A percentile compares a stretch with the other conserved stretches of the same genome.
phyloP scores from a whole-genome alignment of 2,329 filamentous ascomycete genomes.

The Aureobasidium uvarum region DNA sequence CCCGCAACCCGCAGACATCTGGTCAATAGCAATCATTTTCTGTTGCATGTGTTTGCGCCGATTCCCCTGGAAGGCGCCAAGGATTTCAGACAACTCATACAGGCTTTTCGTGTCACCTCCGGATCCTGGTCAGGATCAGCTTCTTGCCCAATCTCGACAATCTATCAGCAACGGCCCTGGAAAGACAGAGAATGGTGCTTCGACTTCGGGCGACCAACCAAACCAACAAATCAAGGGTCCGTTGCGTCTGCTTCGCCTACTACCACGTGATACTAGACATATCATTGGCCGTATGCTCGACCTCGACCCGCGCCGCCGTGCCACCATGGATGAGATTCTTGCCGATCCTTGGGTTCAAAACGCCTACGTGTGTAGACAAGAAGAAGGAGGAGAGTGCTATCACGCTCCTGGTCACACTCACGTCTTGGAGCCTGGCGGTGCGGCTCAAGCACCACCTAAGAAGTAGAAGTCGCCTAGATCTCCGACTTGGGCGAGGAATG shows the following conservation, averaged over 20 bases:
- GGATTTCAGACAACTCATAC: slow-evolving; percentile 89
- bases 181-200: slow-evolving; percentile 28
- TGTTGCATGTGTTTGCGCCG: slow-evolving; percentile 96
- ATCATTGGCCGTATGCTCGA: slow-evolving; percentile 93
- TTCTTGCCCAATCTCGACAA: slow-evolving; percentile 32
- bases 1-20: slow-evolving; percentile 89
- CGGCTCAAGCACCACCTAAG: slow-evolving; percentile 20
- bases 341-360: slow-evolving; percentile 87
- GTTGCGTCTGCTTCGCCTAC: slow-evolving; percentile 80
- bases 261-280: slow-evolving; percentile 84
- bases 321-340: slow-evolving; percentile 80
- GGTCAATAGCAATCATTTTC: slow-evolving; percentile 97
- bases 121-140: slow-evolving; percentile 60
- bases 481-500: not conserved
- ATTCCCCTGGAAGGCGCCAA: slow-evolving; percentile 96
- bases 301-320: slow-evolving; percentile 77
- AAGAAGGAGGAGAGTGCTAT: slow-evolving; percentile 70
- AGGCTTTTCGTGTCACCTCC: slow-evolving; percentile 87
- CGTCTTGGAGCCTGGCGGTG: slow-evolving; percentile 69
- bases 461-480: slow-evolving; percentile 7
- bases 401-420: slow-evolving; percentile 77
- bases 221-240: slow-evolving; percentile 71
- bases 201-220: slow-evolving; percentile 29
- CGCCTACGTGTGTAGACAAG: slow-evolving; percentile 76
- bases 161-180: slow-evolving; percentile 33